Conservation (phyloP, 768 basidiomycete genomes). For the Lactifluus volemus region DNA sequence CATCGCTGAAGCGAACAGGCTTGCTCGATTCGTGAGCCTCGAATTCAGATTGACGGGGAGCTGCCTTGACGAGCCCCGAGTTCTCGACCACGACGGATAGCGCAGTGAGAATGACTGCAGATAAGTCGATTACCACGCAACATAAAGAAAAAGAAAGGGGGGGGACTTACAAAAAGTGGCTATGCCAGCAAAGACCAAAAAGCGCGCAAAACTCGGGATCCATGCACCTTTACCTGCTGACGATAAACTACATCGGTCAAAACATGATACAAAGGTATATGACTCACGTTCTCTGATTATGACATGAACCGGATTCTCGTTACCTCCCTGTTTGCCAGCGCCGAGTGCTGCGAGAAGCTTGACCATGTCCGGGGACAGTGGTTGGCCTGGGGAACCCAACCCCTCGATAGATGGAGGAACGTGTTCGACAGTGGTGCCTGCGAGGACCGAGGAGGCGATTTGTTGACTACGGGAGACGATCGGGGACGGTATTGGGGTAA, state of each 20-base stretch:
- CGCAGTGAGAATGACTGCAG: conserved; percentile 69
- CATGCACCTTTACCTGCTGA: conserved; percentile 57
- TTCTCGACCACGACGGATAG: conserved; percentile 88
- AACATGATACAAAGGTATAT: neutral
- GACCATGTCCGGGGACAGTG: conserved; percentile 28
- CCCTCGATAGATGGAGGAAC: neutral
- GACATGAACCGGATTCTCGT: conserved; percentile 63
- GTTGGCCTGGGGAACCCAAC: conserved; percentile 6
- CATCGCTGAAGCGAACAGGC: conserved; percentile 83
- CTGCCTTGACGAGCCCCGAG: conserved; percentile 86
- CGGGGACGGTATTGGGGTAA: neutral
- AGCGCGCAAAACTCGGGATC: conserved; percentile 54
- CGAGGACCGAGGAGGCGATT: conserved; percentile 35
- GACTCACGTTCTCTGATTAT: conserved; percentile 72
- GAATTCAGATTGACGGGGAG: conserved; percentile 72
- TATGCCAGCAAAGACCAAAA: conserved; percentile 46
- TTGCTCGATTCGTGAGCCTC: conserved; percentile 69
- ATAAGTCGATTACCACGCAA: neutral
- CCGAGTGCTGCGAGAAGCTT: conserved; percentile 38
- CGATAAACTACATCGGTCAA: too few species aligned
- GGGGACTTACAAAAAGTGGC: conserved; percentile 54
- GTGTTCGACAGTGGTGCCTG: conserved; percentile 8
- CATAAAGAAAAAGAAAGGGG: neutral
- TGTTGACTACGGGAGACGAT: conserved; percentile 31
- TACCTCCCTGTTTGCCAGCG: conserved; percentile 33